Evolutionary conservation across 192 early-diverging fungal genomes (phyloP).

Genomic region (Backusella circina): DNA sequence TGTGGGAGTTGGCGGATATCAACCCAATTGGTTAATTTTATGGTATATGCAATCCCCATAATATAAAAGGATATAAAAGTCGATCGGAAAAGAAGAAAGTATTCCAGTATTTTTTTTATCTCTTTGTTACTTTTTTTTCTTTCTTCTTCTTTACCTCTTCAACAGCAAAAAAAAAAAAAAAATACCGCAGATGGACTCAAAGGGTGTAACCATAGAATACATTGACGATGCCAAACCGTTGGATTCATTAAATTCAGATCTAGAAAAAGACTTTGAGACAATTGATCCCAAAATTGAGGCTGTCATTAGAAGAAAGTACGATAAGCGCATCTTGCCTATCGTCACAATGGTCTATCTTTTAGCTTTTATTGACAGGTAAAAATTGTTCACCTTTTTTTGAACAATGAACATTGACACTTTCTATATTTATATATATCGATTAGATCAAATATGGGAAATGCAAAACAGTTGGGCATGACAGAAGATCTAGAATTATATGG

Average conservation of each 20-base stretch:
- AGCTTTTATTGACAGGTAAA: conserved; percentile 13
- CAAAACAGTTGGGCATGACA: conserved; percentile 5
- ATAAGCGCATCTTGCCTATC: background rate
- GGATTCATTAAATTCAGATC: background rate
- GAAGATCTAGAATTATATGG: conserved; percentile 5
- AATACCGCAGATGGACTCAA: background rate
- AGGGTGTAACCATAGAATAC: background rate
- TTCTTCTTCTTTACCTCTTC: background rate
- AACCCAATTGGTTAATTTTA: background rate
- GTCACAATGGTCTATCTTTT: background rate
- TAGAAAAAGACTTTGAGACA: background rate
- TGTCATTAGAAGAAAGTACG: conserved; percentile 8
- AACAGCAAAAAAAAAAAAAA: too few relatives aligned
- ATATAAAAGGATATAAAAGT: background rate
- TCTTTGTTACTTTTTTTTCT: background rate
- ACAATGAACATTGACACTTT: background rate
- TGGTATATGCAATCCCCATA: background rate
- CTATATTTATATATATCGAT: background rate
- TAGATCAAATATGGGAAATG: conserved; percentile 18
- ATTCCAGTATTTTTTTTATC: background rate
- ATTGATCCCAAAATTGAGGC: background rate
- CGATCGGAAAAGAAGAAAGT: background rate
- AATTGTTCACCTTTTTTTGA: background rate
- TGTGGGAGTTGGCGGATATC: conserved; percentile 1
- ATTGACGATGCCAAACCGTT: background rate